These are phyloP conservation scores for Chrysosporium keratinophilum DNA, from an alignment of 2,329 filamentous ascomycete species.

Conservation along the genomic window DNA sequence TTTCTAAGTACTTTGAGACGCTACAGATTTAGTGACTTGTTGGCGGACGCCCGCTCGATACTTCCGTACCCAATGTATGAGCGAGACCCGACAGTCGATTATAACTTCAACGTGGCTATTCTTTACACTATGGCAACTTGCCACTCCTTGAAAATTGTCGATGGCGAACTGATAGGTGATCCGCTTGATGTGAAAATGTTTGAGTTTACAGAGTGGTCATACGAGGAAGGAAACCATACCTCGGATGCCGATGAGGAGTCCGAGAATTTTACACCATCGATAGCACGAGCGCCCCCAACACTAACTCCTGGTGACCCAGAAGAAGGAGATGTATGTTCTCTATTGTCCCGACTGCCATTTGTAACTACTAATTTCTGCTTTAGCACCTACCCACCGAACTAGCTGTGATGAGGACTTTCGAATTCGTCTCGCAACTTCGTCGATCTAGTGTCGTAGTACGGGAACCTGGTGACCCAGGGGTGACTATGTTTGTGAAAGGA, in stretches of 20 bases:
- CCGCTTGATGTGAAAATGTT: slow-evolving; percentile 98
- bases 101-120: slow-evolving; percentile 56
- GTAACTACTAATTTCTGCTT: slow-evolving; percentile 19
- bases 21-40: slow-evolving; percentile 60
- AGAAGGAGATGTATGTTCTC: slow-evolving; percentile 3
- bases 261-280: slow-evolving; percentile 63
- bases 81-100: slow-evolving; percentile 50
- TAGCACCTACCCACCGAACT: slow-evolving; percentile 57
- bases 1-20: background rate
- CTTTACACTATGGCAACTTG: slow-evolving; percentile 96
- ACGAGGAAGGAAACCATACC: slow-evolving; percentile 71
- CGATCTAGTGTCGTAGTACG: slow-evolving; percentile 87
- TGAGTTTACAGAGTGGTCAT: slow-evolving; percentile 86
- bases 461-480: slow-evolving; percentile 73
- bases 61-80: slow-evolving; percentile 47
- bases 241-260: slow-evolving; percentile 62
- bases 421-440: slow-evolving; percentile 87
- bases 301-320: slow-evolving; percentile 17
- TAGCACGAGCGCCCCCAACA: slow-evolving; percentile 66
- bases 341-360: background rate
- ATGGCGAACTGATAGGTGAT: slow-evolving; percentile 82
- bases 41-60: slow-evolving; percentile 54
- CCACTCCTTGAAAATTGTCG: slow-evolving; percentile 77
- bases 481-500: slow-evolving; percentile 87
- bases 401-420: slow-evolving; percentile 81